phyloP scores from a whole-genome alignment of 805 yeast species.

The Schwanniomyces pseudopolymorphus region DNA sequence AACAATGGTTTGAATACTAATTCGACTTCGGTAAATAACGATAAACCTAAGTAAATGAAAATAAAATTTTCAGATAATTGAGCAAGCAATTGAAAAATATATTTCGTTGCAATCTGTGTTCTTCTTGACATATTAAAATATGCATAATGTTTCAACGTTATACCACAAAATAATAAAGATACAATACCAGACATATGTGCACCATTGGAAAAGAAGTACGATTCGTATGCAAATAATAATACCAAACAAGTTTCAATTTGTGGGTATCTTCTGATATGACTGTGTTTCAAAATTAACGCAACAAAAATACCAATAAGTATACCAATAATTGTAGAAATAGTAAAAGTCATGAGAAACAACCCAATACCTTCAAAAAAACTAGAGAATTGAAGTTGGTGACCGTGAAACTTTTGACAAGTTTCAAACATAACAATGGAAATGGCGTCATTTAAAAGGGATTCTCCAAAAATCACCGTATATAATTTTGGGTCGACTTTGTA shows the following conservation, averaged over 20 bases:
- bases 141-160: slow-evolving; percentile 94
- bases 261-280: slow-evolving; percentile 92
- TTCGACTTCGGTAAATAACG: slow-evolving; percentile 94
- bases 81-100: slow-evolving; percentile 90
- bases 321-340: slow-evolving; percentile 88
- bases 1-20: slow-evolving; percentile 90
- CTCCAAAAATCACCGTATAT: slow-evolving; percentile 96
- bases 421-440: slow-evolving; percentile 98
- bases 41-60: slow-evolving; percentile 90
- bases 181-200: slow-evolving; percentile 99
- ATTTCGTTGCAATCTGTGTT: slow-evolving; percentile 94
- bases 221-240: slow-evolving; percentile 86
- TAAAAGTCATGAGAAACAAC: slow-evolving; percentile 87
- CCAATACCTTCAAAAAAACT: slow-evolving; percentile 94
- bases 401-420: slow-evolving; percentile 95
- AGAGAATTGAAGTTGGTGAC: slow-evolving; percentile 66
- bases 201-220: slow-evolving; percentile 96
- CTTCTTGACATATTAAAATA: slow-evolving; percentile 96
- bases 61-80: slow-evolving; percentile 95
- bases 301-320: slow-evolving; percentile 83
- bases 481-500: slow-evolving; percentile 97
- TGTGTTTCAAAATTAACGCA: slow-evolving; percentile 86
- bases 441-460: slow-evolving; percentile 92
- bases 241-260: slow-evolving; percentile 95
- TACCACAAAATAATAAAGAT: slow-evolving; percentile 91